Base-by-base conservation (phyloP, 306 rosid genomes). In the Prunus campanulata region DNA sequence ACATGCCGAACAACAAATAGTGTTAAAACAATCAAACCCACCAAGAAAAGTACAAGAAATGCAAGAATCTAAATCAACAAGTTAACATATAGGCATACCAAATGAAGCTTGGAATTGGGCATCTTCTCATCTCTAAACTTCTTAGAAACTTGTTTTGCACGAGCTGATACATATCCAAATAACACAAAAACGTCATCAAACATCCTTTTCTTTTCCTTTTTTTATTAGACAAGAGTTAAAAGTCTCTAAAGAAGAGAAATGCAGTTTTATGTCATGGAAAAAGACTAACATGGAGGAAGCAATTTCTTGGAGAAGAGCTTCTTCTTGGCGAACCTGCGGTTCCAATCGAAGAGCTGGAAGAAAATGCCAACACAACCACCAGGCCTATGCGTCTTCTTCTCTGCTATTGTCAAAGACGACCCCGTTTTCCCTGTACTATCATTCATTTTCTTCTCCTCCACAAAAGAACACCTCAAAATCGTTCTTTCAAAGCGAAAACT, bases 271-370 rank as follows among this genome's bases (percentile, higher is more conserved):
- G 62, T 11, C 20, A 24, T 51, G 18, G 61, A 5, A 68, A 29
- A 56, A 42, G 27, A 65, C 85, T 71, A 46, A 93, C 98, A 93
- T 77, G 94, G 87, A 79, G 96, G 91, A 52, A 90, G 89, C 80
- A 93, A 83, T 24, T 87, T 93, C 88, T 74, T 87, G 61, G 98
- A 87, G 90, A 90, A 93, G 50, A 93, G 83, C 86, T 90, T 93
- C 77, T 90, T 93, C 93, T 90, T 90, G 65, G 92, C 85, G 35
- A 93, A 87, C 77, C 83, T 86, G 63, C 89, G 84, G 85, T 93
- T 93, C 98, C 96, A 93, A 78, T 93, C 96, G 68, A 93, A 84
- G 71, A 93, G 97, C 86, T 93, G 97, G 76, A 90, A 88, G 97
- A 93, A 90, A 81, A 93, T 89, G 25, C 98, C 96, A 62, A 72